Base-by-base conservation (phyloP, 331 rosid genomes). In the Dryas integrifolia region DNA sequence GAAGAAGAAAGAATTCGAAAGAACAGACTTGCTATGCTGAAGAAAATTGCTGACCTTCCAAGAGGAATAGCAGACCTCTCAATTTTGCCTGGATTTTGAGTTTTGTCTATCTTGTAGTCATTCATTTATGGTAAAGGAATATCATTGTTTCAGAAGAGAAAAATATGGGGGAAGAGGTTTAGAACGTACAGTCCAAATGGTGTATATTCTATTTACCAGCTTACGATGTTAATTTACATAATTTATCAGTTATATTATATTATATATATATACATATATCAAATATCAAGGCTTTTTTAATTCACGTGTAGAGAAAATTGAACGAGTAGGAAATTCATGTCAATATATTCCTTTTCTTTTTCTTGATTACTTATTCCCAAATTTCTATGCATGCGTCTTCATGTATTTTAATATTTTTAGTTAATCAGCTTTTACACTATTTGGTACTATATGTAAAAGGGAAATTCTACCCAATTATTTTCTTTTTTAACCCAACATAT, bases 61-160 rank as follows among this genome's bases (percentile, higher is more conserved):
- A 86, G 67, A 75, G 97, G 97, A 65, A 80, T 89, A 73, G 98
- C 91, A 43, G 98, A 91, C 73, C 88, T 94, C 24, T 82, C 97
- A 16, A 57, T 85, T 72, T 76, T 94, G 53, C 96, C 98, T 2
- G 98, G 98, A 72, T 94, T 94, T 80, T 91, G 58, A 87, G 79
- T 62, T 18, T 44, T 18, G 4, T 30, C 5, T 9, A 40, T 38
- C 38, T 15, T 44, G 6, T 60, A 13, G 65, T 50, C 14, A 16
- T 52, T 49, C 52, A 18, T 39, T 58, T 43, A 61, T 40, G 9
- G 62, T 44, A 8, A 52, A 39, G 50, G 62, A 30, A 69, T 21
- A 0, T 3, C 62, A 39, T 51, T 68, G n/a, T 48, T 52, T 61
- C 49, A 0, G 8, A 50, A 5, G 60, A 35, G 60, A 14, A 50